Percentiles rank a stretch among this genome's conserved stretches.
phyloP scores from a whole-genome alignment of 345 rosid genomes.

The Clausena lansium region DNA sequence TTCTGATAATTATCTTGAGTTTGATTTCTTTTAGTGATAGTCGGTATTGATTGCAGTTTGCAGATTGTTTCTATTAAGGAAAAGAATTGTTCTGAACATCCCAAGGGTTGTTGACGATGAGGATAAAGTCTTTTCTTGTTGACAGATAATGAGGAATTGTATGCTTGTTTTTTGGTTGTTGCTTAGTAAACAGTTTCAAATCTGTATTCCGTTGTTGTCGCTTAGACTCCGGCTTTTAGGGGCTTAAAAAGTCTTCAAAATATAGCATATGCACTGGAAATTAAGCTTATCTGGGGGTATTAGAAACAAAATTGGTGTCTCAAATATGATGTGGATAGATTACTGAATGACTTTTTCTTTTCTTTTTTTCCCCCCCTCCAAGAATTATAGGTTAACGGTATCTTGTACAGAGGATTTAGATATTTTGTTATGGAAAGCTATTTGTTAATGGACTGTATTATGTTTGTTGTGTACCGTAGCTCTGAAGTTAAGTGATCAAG shows the following conservation, averaged over 20 bases:
- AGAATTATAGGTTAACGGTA: background rate
- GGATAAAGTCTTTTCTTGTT: constrained; percentile 28
- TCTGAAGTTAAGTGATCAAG: background rate
- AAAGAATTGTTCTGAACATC: constrained; percentile 39
- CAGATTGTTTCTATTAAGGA: constrained; percentile 38
- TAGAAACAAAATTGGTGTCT: background rate
- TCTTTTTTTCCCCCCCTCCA: no score
- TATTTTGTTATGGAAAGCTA: background rate
- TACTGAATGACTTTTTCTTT: background rate
- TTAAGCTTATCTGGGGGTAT: background rate
- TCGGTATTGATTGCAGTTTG: constrained; percentile 19
- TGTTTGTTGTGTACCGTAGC: background rate
- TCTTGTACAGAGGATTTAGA: background rate
- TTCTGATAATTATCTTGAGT: constrained; percentile 81
- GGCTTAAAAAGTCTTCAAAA: background rate
- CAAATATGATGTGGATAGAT: constrained; percentile 12
- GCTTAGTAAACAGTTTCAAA: constrained; percentile 20
- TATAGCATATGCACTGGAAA: constrained; percentile 1
- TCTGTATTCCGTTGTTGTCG: constrained; percentile 19
- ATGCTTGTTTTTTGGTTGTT: constrained; percentile 32
- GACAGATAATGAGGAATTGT: constrained; percentile 45
- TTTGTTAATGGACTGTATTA: background rate
- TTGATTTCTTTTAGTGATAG: constrained; percentile 75
- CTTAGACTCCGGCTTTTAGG: background rate
- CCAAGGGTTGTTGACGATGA: constrained; percentile 30